phyloP scores from a whole-genome alignment of 1,284 basidiomycete genomes.

The Neonothopanus nambi region DNA sequence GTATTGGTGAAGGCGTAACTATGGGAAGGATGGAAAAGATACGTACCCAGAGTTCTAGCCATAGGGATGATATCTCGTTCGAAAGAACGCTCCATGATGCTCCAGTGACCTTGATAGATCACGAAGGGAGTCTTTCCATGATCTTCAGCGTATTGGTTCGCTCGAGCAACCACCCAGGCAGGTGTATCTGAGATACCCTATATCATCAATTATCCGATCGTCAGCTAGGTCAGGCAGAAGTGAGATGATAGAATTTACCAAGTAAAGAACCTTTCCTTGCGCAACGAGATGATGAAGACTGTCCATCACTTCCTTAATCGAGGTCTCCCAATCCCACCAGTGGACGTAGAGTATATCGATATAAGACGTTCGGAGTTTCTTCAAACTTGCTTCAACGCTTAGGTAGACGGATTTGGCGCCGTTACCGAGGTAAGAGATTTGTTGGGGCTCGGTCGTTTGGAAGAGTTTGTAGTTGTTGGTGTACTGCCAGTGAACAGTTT shows the following conservation, averaged over 20 bases:
- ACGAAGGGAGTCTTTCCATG: conserved; percentile 50
- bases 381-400: conserved; percentile 30
- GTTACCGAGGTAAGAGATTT: conserved; percentile 31
- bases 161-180: conserved; percentile 44
- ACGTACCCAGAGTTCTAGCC: conserved; percentile 31
- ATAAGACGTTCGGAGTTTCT: conserved; percentile 40
- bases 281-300: conserved; percentile 34
- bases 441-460: too few relatives aligned
- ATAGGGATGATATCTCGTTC: conserved; percentile 59
- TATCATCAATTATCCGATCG: too few relatives aligned
- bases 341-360: conserved; percentile 39
- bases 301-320: conserved; percentile 3
- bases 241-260: conserved; percentile 5
- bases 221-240: too few relatives aligned
- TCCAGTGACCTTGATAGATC: conserved; percentile 55
- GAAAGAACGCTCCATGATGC: conserved; percentile 47
- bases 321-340: conserved; percentile 39
- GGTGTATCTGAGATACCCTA: conserved; percentile 44
- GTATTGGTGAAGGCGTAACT: too few relatives aligned
- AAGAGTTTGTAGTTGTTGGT: too few relatives aligned
- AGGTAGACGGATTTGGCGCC: conserved; percentile 25
- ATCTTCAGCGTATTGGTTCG: conserved; percentile 43
- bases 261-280: conserved; percentile 38
- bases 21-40: too few relatives aligned
- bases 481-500: too few relatives aligned